Percentiles rank a stretch among this genome's conserved stretches.
These are phyloP conservation scores for Solanum stenotomum DNA, from an alignment of 257 asterid genomes.

Conservation along the genomic window DNA sequence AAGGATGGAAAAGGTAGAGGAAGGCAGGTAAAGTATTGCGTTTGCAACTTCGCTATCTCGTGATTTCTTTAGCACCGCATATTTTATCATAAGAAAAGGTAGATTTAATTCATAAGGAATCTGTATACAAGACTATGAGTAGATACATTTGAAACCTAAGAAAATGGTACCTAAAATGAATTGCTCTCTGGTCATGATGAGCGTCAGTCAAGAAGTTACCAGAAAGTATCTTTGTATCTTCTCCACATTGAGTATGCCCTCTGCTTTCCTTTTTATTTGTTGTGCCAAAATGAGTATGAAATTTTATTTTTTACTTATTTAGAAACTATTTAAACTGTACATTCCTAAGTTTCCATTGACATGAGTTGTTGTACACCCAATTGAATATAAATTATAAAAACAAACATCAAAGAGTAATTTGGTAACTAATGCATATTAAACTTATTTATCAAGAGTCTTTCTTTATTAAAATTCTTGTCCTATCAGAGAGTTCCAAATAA, in stretches of 20 bases:
- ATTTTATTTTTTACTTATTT: background rate
- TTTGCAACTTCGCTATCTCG: background rate
- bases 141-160: background rate
- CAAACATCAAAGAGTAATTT: background rate
- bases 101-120: background rate
- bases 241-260: background rate
- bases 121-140: background rate
- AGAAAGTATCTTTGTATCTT: background rate
- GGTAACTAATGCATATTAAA: background rate
- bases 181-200: background rate
- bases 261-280: background rate
- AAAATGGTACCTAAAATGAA: background rate
- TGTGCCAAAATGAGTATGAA: background rate
- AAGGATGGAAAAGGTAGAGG: conserved; percentile 99
- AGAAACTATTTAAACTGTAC: background rate
- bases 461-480: background rate
- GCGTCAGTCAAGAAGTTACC: background rate
- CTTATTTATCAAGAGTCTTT: background rate
- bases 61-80: background rate
- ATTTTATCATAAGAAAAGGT: background rate
- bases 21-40: conserved; percentile 64
- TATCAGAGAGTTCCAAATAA: background rate
- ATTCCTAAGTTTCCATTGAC: background rate
- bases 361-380: background rate
- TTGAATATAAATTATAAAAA: background rate